phyloP scores from a whole-genome alignment of 1,284 basidiomycete genomes.

The Rhodotorula sp. region DNA sequence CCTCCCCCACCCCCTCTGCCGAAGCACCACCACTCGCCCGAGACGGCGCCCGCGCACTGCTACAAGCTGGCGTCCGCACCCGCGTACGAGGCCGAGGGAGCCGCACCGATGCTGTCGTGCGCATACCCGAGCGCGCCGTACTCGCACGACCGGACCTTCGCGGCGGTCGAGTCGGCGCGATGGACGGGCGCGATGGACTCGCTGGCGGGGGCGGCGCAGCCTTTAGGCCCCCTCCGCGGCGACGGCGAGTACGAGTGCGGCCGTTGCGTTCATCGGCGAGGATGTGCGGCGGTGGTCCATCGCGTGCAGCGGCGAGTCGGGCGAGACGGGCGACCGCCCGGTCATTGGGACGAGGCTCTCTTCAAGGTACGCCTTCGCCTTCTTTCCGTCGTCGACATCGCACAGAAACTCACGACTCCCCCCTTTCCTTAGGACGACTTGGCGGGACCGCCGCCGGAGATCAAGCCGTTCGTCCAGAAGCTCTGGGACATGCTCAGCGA shows the following conservation, averaged over 20 bases:
- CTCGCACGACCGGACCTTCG: not conserved
- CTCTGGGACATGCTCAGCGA: conserved; percentile 24
- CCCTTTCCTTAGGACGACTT: conserved; percentile 2
- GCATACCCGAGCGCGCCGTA: not conserved
- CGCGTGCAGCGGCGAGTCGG: not conserved
- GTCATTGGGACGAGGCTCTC: no score
- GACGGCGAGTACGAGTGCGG: not conserved
- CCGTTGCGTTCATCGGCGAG: no score
- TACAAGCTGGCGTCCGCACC: no score
- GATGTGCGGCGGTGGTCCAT: not conserved
- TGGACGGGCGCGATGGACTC: not conserved
- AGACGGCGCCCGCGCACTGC: no score
- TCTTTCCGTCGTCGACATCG: no score
- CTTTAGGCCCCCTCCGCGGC: no score
- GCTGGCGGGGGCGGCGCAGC: not conserved
- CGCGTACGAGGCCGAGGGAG: no score
- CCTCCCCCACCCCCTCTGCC: no score
- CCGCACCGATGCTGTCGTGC: no score
- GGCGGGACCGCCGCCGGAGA: not conserved
- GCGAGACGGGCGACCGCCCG: not conserved
- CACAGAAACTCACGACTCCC: no score
- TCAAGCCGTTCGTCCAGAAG: conserved; percentile 38
- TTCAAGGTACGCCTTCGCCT: not conserved
- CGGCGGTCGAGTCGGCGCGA: conserved; percentile 2
- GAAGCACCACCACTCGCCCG: no score